Evolutionary conservation across 352 stramenopile species (phyloP).

Genomic region (Globisporangium spiculum): DNA sequence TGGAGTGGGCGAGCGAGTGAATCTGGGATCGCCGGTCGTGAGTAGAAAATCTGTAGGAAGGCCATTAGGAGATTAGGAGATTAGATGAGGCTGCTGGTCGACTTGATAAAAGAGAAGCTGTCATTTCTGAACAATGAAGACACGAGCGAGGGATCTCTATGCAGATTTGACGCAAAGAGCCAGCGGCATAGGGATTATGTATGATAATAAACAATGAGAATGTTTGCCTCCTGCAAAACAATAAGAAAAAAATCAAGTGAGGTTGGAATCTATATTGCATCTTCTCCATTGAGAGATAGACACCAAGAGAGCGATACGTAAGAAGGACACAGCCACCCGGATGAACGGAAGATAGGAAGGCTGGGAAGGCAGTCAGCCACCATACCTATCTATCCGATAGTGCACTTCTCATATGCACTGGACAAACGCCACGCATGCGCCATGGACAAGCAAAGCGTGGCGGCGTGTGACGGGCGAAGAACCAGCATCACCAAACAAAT

Average conservation of each 20-base stretch:
- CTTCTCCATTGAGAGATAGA: neutral
- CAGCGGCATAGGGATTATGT: neutral
- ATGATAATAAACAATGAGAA: neutral
- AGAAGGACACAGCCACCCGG: neutral
- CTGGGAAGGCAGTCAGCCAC: neutral
- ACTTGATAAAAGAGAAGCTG: neutral
- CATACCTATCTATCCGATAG: neutral
- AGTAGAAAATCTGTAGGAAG: neutral
- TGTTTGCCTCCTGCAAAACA: neutral
- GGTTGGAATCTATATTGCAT: neutral
- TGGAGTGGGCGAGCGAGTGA: neutral
- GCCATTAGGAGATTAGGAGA: too few relatives aligned
- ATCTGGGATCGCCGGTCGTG: neutral
- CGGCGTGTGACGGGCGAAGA: neutral
- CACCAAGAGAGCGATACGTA: neutral
- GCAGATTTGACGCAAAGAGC: neutral
- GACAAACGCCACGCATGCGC: neutral
- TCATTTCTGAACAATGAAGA: neutral
- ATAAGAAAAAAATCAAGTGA: neutral
- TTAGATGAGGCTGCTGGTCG: neutral
- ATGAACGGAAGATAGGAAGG: neutral
- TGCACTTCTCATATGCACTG: neutral
- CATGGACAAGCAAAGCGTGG: neutral
- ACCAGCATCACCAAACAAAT: neutral
- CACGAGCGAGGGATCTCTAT: neutral